These are phyloP conservation scores for Penicillium brevicompactum DNA, from an alignment of 2,329 filamentous ascomycete species.

Conservation along the genomic window DNA sequence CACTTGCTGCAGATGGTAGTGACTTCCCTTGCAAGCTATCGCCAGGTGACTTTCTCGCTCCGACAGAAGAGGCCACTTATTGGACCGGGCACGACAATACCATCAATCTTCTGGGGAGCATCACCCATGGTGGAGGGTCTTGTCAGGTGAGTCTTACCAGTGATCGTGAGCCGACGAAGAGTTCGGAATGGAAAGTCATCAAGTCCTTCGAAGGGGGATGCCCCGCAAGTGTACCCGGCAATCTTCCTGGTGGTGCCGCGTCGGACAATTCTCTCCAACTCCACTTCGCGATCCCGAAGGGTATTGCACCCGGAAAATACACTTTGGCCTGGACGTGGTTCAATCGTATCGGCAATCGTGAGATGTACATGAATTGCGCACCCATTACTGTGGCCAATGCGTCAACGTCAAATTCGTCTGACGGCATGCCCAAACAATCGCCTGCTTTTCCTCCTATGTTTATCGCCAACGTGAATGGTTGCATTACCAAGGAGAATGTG, in stretches of 20 bases:
- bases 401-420: constrained; percentile 45
- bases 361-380: constrained; percentile 98
- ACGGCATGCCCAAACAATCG: constrained; percentile 47
- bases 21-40: constrained; percentile 82
- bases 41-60: constrained; percentile 34
- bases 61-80: no score
- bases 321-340: constrained; percentile 93
- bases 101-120: no score
- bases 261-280: constrained; percentile 53
- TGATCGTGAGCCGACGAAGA: no score
- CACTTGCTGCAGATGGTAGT: constrained; percentile 59
- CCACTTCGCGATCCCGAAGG: constrained; percentile 69
- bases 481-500: constrained; percentile 54
- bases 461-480: constrained; percentile 69
- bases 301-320: constrained; percentile 73
- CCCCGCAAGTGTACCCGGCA: constrained; percentile 63
- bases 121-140: no score
- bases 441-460: constrained; percentile 72
- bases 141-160: no score
- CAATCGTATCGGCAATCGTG: constrained; percentile 87
- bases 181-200: constrained; percentile 81
- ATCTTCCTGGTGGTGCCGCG: constrained; percentile 56
- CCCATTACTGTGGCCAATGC: constrained; percentile 65
- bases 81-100: no score
- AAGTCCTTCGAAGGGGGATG: constrained; percentile 86